Evolutionary conservation across 371 early-diverging fungal species (phyloP).

Genomic region (Mortierella sp.): DNA sequence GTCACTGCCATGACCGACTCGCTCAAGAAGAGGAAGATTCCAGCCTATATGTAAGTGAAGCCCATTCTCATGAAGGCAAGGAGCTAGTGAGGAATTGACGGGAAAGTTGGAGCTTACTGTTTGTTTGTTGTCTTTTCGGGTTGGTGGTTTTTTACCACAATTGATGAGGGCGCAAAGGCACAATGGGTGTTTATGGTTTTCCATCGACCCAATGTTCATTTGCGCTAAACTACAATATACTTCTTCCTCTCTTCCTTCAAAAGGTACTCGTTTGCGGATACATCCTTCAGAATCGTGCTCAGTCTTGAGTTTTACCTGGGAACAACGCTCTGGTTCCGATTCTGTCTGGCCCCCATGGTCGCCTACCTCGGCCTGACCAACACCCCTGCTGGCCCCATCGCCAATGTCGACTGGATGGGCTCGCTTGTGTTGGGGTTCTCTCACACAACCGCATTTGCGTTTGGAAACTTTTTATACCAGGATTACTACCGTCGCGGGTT

Average conservation of each 20-base stretch:
- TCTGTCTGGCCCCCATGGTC: constrained; percentile 43
- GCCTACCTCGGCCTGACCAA: constrained; percentile 41
- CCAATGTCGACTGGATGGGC: constrained; percentile 49
- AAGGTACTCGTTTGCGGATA: constrained; percentile 54
- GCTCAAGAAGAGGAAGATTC: constrained; percentile 51
- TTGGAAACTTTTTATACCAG: constrained; percentile 54
- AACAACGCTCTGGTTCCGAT: constrained; percentile 57
- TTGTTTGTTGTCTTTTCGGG: background rate
- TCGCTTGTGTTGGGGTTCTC: constrained; percentile 53
- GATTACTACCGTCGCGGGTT: constrained; percentile 55
- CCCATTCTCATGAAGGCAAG: background rate
- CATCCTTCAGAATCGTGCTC: constrained; percentile 52
- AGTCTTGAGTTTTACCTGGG: constrained; percentile 54
- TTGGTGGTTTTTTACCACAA: background rate
- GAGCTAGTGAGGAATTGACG: background rate
- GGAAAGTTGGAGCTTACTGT: background rate
- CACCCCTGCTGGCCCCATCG: constrained; percentile 7
- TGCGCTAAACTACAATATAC: background rate
- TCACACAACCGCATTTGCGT: constrained; percentile 52
- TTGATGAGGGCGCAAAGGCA: background rate
- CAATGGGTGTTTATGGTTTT: background rate
- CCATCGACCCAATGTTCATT: background rate
- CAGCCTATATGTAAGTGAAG: constrained; percentile 42
- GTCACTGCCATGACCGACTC: constrained; percentile 53
- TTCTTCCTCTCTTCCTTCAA: background rate